Base-by-base conservation (phyloP, 805 yeast genomes). In the Suhomyces emberorum region DNA sequence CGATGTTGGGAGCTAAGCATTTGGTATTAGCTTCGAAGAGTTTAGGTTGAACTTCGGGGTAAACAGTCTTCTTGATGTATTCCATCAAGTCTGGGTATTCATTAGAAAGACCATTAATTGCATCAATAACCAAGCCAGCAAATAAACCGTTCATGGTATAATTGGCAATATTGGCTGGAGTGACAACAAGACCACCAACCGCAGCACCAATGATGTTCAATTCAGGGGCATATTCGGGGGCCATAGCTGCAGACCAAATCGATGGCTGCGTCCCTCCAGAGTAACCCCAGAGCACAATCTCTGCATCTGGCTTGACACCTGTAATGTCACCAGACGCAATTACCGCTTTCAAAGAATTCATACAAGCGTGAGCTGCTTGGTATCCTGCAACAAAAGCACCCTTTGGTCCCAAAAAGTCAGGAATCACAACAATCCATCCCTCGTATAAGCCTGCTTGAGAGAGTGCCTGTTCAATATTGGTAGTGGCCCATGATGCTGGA, bases 131-230 rank as follows among this genome's bases (percentile, higher is more conserved):
- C 14, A 63, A 46, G 1, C 66, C 69, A 4, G 63, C 52, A 20
- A 49, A 53, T 1, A 47, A 10, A 2, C 48, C 44, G 1, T 63
- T 61, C 23, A 57, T 61, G 11, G 51, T 43, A 8, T 46, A 42
- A 9, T 32, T 43, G 1, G 54, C 50, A 2, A 61, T 51, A 18
- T 48, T 49, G 4, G 61, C 58, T 18, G 61, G 41, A 33, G 62
- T 59, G 14, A 63, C 52, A 10, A 57, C 61, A 47, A 61, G 51
- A 4, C 70, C 70, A 8, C 70, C 70, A 7, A 60, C 17, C 2
- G 63, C 63, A 4, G 51, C 64, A 10, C 68, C 70, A 44, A 51
- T 11, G 18, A 43, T 28, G 20, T 30, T 27, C 26, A 52, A 42
- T 12, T 54, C 57, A 0, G 57, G 57, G 1, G 60, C 59, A 23